Evolutionary conservation across 169 alveolate species (phyloP).

Genomic region (Perkinsus olseni): DNA sequence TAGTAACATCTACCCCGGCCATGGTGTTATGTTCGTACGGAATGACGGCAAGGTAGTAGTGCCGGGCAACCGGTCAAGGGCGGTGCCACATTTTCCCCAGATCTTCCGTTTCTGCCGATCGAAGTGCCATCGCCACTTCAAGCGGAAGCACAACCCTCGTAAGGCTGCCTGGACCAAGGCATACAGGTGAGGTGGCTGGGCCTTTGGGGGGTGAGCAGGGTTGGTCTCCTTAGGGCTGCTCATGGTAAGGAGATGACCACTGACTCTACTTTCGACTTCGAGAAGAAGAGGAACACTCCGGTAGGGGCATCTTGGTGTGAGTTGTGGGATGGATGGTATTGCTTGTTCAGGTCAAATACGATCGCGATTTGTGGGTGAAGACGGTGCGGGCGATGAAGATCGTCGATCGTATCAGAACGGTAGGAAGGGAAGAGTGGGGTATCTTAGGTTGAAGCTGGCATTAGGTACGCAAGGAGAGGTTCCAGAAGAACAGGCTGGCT

Average conservation of each 20-base stretch:
- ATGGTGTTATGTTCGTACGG: constrained; percentile 94
- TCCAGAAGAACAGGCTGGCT: not conserved
- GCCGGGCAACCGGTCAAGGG: not conserved
- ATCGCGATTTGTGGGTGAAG: constrained; percentile 84
- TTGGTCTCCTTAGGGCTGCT: not conserved
- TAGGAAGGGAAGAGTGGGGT: constrained; percentile 42
- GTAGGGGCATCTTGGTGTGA: not conserved
- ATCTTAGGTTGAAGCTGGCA: constrained; percentile 45
- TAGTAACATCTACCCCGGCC: constrained; percentile 94
- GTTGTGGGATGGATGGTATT: not conserved
- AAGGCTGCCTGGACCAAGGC: constrained; percentile 99
- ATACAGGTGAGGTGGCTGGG: constrained; percentile 46
- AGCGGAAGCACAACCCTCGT: constrained; percentile 96
- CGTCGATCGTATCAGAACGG: constrained; percentile 80
- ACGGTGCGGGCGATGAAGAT: constrained; percentile 92
- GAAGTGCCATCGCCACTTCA: constrained; percentile 95
- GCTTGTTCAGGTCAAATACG: constrained; percentile 63
- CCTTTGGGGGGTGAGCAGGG: not conserved
- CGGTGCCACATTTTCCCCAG: not conserved
- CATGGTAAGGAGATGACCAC: constrained; percentile 87
- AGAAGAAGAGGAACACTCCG: constrained; percentile 90
- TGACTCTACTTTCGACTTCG: constrained; percentile 91
- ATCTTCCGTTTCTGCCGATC: constrained; percentile 93
- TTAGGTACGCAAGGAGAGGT: not conserved
- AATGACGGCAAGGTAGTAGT: constrained; percentile 84